A percentile compares a stretch with the other conserved stretches of the same genome.
phyloP scores from a whole-genome alignment of 257 asterid genomes.

The Solanum verrucosum region DNA sequence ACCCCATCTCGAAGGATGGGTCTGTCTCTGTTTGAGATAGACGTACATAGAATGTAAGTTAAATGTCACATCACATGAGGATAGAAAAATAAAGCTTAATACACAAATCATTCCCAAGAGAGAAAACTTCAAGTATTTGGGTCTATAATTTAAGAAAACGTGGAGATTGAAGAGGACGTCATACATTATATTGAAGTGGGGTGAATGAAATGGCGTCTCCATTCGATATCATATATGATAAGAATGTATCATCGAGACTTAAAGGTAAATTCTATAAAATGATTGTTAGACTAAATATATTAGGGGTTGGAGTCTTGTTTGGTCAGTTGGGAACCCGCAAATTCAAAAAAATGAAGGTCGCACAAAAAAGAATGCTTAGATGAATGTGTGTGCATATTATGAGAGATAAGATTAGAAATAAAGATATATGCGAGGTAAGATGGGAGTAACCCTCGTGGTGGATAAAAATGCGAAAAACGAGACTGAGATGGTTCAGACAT shows the following conservation, averaged over 20 bases:
- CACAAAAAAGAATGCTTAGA: neutral
- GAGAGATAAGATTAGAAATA: neutral
- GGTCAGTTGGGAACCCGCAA: neutral
- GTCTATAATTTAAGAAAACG: too few species aligned
- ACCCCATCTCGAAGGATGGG: too few species aligned
- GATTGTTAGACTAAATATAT: neutral
- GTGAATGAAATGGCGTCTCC: neutral
- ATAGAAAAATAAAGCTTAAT: neutral
- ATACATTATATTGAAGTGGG: neutral
- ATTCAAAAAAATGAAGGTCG: neutral
- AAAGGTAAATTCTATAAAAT: neutral
- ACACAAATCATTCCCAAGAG: neutral
- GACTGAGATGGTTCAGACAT: fast-evolving
- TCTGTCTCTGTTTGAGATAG: too few species aligned
- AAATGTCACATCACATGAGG: neutral
- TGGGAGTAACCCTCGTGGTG: neutral
- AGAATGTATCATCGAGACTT: neutral
- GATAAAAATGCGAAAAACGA: neutral
- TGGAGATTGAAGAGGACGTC: neutral
- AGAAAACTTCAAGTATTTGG: neutral
- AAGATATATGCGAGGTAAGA: neutral
- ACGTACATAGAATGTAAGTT: neutral
- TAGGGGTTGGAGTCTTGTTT: neutral
- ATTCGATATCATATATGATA: neutral
- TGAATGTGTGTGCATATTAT: neutral